Evolutionary conservation across 495 filamentous ascomycete species (phyloP), one percentile per base, ranked within the genome.

Genomic region (Hyaloscypha variabilis): DNA sequence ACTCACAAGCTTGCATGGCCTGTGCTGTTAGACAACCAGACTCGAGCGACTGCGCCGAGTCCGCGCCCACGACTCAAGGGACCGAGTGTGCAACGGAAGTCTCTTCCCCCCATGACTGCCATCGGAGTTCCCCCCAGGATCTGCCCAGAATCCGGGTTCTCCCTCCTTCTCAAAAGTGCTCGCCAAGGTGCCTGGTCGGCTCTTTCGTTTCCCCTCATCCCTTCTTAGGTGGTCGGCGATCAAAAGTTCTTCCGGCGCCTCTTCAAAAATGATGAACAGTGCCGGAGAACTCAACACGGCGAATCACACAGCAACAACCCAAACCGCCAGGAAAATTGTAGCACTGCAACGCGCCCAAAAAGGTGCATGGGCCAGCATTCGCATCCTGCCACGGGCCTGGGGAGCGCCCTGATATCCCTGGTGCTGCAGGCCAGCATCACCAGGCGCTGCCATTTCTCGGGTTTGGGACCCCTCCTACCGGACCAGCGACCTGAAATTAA

Each of bases 321-420:
- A 57, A 30, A 57, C 54, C 54, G 11, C 17, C 54, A 14, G 26
- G 19, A 57, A 30, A 31, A 28, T 28, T 57, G 30, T 28, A 57
- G 11, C 19, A 6, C 19, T 36, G 29, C 21, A 59, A 19, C 24
- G 23, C 21, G 28, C 51, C 51, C 51, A 25, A 39, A n/a, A 63
- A 25, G 28, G 49, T 63, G 60, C 51, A 54, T 54, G 26, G 46
- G 55, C 60, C 60, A 53, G 60, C 60, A 63, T 63, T 63, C 3
- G 60, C 24, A 31, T 63, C 50, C 60, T 54, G 46, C 60, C 17
- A 24, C 60, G 26, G 57, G 57, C 29, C 29, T 24, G 34, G 30
- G 34, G 26, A 14, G 28, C 30, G 11, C 8, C 55, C 55, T 36
- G 8, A 61, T 3, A 39, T 36, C 51, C 59, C 46, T 51, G 34